These are phyloP conservation scores for Clarireedia paspali DNA, from an alignment of 2,329 filamentous ascomycete genomes.

Conservation along the genomic window DNA sequence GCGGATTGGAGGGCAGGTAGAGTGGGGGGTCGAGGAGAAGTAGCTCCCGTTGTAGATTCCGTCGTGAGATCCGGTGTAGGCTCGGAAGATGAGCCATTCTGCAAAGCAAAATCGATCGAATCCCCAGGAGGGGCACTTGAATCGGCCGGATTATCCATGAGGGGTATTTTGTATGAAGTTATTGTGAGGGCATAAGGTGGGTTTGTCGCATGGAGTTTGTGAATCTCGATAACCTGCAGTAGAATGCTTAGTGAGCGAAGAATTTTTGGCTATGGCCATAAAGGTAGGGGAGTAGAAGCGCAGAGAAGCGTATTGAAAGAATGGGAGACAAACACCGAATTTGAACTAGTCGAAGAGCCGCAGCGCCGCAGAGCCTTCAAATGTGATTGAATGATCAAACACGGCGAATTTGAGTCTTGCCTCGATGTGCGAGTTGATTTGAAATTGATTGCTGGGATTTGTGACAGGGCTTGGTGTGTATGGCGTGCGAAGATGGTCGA, in stretches of 20 bases:
- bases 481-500: no score
- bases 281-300: neutral
- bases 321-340: neutral
- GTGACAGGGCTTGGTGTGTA: no score
- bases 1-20: constrained; percentile 52
- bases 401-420: neutral
- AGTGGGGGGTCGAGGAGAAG: constrained; percentile 36
- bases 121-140: constrained; percentile 14
- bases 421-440: no score
- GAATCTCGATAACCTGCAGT: neutral
- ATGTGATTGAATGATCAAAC: neutral
- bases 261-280: neutral
- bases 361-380: no score
- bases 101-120: constrained; percentile 18
- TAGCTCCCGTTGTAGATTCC: constrained; percentile 11
- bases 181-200: constrained; percentile 3
- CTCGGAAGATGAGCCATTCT: neutral
- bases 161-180: neutral
- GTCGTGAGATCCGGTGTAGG: constrained; percentile 12
- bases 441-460: no score
- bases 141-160: constrained; percentile 1
- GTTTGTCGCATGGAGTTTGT: neutral
- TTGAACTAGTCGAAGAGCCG: no score
- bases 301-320: neutral
- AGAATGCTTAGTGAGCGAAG: constrained; percentile 5